Percentiles rank a stretch among this genome's conserved stretches.
Evolutionary conservation across 2,329 filamentous ascomycete genomes (phyloP).

Genomic region (Neocatenulostroma microsporum): DNA sequence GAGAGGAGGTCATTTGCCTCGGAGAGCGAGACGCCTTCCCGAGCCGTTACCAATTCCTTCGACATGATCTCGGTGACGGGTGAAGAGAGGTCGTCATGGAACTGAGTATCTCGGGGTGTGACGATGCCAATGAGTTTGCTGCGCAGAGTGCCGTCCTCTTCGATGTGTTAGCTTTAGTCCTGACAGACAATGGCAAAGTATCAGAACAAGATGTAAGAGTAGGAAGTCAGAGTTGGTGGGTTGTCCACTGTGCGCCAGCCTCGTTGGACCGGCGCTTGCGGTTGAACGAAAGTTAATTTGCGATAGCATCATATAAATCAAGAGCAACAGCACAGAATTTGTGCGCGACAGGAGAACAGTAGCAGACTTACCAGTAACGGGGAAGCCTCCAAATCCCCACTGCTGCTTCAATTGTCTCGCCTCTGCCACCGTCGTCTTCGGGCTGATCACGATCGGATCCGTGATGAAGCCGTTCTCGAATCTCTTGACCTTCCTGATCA

Average conservation of each 20-base stretch:
- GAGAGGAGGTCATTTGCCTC: slow-evolving; percentile 92
- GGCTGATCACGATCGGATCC: slow-evolving; percentile 86
- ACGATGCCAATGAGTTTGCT: slow-evolving; percentile 97
- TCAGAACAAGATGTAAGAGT: too few relatives aligned
- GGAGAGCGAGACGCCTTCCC: slow-evolving; percentile 68
- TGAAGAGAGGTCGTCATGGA: slow-evolving; percentile 67
- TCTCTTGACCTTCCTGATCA: slow-evolving; percentile 98
- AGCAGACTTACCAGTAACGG: slow-evolving; percentile 88
- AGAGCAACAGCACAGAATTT: too few relatives aligned
- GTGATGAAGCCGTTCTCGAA: slow-evolving; percentile 99
- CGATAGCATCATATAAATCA: slow-evolving; percentile 64
- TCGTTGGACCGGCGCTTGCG: slow-evolving; percentile 59
- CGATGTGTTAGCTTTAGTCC: slow-evolving; percentile 11
- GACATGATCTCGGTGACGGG: slow-evolving; percentile 89
- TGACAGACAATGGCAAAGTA: too few relatives aligned
- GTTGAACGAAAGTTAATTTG: slow-evolving; percentile 99
- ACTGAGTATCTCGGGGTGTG: slow-evolving; percentile 96
- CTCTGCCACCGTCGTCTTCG: slow-evolving; percentile 80
- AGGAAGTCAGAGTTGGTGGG: slow-evolving; percentile 22
- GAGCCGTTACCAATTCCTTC: slow-evolving; percentile 83
- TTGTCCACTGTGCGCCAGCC: slow-evolving; percentile 29
- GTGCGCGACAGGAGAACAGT: slow-evolving; percentile 7
- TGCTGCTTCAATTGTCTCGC: slow-evolving; percentile 90
- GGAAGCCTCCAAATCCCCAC: slow-evolving; percentile 98
- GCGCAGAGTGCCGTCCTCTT: slow-evolving; percentile 84